These are phyloP conservation scores for Fusarium beomiforme DNA, from an alignment of 2,329 filamentous ascomycete genomes.

Conservation along the genomic window DNA sequence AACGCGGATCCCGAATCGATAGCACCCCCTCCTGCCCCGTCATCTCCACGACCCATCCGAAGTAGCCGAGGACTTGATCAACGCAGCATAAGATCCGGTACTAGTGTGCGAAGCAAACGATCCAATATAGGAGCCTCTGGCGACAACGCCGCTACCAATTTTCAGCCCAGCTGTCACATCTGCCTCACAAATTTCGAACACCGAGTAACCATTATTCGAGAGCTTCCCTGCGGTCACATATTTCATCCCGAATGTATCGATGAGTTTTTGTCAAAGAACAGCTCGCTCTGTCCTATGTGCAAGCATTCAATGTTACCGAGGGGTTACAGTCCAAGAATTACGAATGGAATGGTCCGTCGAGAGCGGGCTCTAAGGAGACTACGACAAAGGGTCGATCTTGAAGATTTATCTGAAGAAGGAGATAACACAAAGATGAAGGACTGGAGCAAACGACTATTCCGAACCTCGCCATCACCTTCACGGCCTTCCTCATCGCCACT, in stretches of 20 bases:
- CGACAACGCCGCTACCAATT: conserved; percentile 62
- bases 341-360: conserved; percentile 86
- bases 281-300: conserved; percentile 90
- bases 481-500: conserved; percentile 40
- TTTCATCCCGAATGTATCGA: conserved; percentile 95
- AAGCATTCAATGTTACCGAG: conserved; percentile 82
- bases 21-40: conserved; percentile 50
- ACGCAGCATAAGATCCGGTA: conserved; percentile 43
- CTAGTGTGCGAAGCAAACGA: conserved; percentile 51
- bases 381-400: conserved; percentile 61
- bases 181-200: conserved; percentile 84
- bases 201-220: conserved; percentile 77
- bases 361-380: conserved; percentile 75
- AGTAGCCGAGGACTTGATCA: conserved; percentile 46
- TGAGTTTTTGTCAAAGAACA: conserved; percentile 79
- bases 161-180: conserved; percentile 88
- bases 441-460: conserved; percentile 51
- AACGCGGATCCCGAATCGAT: conserved; percentile 61
- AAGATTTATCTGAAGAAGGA: conserved; percentile 49
- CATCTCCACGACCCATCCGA: conserved; percentile 45
- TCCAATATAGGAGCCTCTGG: conserved; percentile 48
- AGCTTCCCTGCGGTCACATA: conserved; percentile 90
- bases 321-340: conserved; percentile 75
- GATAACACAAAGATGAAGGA: conserved; percentile 49
- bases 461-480: conserved; percentile 34